phyloP scores from a whole-genome alignment of 805 yeast genomes.

The Candida nonsorbophila region DNA sequence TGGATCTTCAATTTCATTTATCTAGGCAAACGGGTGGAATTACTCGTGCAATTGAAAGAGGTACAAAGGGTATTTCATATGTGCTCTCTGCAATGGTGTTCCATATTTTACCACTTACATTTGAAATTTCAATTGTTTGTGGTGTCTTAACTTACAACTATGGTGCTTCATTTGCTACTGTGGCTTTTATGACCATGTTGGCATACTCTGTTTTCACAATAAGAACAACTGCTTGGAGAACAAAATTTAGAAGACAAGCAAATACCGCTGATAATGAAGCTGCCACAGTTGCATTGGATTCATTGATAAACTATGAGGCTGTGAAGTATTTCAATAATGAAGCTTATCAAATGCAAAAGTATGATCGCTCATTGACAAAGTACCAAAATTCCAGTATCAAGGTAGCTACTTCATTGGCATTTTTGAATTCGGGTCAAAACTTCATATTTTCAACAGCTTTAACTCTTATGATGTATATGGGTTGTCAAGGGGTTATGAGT shows the following conservation, averaged over 20 bases:
- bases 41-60: slow-evolving; percentile 94
- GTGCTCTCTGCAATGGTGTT: slow-evolving; percentile 96
- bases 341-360: slow-evolving; percentile 67
- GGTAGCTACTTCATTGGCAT: slow-evolving; percentile 81
- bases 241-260: slow-evolving; percentile 79
- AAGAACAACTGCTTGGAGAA: slow-evolving; percentile 93
- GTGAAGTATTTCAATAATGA: slow-evolving; percentile 95
- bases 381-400: slow-evolving; percentile 75
- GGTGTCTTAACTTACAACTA: slow-evolving; percentile 91
- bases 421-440: slow-evolving; percentile 74
- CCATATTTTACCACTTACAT: slow-evolving; percentile 87
- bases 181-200: slow-evolving; percentile 84
- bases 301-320: slow-evolving; percentile 88
- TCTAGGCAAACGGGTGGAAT: slow-evolving; percentile 93
- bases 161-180: slow-evolving; percentile 83
- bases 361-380: slow-evolving; percentile 63
- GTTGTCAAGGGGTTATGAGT: slow-evolving; percentile 83
- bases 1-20: slow-evolving; percentile 87
- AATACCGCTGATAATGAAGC: slow-evolving; percentile 93
- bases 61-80: slow-evolving; percentile 94
- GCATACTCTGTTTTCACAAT: slow-evolving; percentile 85
- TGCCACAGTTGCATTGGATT: slow-evolving; percentile 92
- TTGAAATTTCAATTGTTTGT: slow-evolving; percentile 89
- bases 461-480: slow-evolving; percentile 98
- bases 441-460: slow-evolving; percentile 80